Conservation (phyloP, 225 moss, liverwort and hornwort genomes). For the Polytrichum commune region DNA sequence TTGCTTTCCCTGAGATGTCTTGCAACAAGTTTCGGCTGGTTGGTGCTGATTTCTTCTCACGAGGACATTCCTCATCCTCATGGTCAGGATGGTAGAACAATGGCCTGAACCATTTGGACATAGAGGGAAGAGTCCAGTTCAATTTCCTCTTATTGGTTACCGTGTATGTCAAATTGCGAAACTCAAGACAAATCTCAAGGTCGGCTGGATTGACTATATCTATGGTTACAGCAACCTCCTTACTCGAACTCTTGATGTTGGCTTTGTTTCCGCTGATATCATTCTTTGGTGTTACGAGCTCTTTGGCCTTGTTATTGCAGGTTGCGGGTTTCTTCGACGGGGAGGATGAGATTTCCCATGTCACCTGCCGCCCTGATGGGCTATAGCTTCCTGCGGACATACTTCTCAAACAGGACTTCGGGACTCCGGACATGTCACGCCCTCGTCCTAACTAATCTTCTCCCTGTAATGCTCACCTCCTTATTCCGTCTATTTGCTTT, state of each 20-base stretch:
- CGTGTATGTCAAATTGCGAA: constrained; percentile 72
- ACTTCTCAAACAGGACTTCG: constrained; percentile 4
- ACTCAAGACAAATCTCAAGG: constrained; percentile 65
- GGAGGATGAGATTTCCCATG: neutral
- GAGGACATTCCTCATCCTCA: constrained; percentile 15
- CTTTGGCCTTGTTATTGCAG: constrained; percentile 12
- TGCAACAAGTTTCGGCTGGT: constrained; percentile 42
- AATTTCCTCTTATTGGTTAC: constrained; percentile 50
- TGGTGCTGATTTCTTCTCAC: constrained; percentile 13
- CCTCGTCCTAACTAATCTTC: too few relatives aligned
- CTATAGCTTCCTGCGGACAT: constrained; percentile 13
- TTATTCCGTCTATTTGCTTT: too few relatives aligned
- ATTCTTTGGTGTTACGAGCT: constrained; percentile 2
- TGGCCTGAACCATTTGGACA: constrained; percentile 15
- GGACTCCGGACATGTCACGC: too few relatives aligned
- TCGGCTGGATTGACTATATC: constrained; percentile 6
- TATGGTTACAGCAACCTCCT: constrained; percentile 9
- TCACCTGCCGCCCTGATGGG: constrained; percentile 12
- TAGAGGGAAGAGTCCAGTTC: constrained; percentile 5
- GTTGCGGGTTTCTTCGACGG: constrained; percentile 8
- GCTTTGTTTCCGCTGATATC: neutral
- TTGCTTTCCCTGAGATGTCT: constrained; percentile 67
- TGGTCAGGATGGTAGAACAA: constrained; percentile 14
- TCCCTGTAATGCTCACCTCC: too few relatives aligned
- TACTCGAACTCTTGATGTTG: neutral